Base-by-base conservation (phyloP, 441 rosid species). In the Syzygium syzygioides region DNA sequence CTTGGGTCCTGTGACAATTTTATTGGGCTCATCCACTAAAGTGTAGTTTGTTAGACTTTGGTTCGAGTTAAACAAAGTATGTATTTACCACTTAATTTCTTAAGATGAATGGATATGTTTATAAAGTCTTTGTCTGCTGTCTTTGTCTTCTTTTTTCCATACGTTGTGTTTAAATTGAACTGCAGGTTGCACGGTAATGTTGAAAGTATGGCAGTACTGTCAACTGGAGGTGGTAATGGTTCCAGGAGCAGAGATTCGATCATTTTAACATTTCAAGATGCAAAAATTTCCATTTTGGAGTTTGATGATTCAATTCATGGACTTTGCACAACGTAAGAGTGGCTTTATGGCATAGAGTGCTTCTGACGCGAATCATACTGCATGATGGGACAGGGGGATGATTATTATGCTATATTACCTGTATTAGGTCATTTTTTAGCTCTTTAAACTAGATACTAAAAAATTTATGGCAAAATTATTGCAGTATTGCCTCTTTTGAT, bases 261-360 rank as follows among this genome's bases (percentile, higher is more conserved):
- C 83, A 91, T 97, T 87, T 86, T 98, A 89, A 94, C 99, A 6
- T 96, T 98, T 87, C 95, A 93, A 76, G 99, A 96, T 87, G 97
- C 99, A 3, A 98, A 96, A 90, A 94, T 96, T 89, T 96, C 99
- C 4, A 94, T 97, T 91, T 90, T 98, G 87, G 99, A 98, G 93
- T 97, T 96, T 92, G 99, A 98, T 91, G 99, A 98, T 93, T 97
- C 99, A 7, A 91, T 94, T 62, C 97, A 97, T 79, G 96, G 95
- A 64, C 99, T 97, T 88, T 93, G 95, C 56, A 96, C 95, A 86
- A 96, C 92, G 98, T 97, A 88, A 93, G 92, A 26, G 56, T 25
- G 4, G 52, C 52, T 68, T 30, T 54, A 34, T 60, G 37, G 11
- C 15, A n/a, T 41, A 76, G 83, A 23, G n/a, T 41, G n/a, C n/a